A percentile compares a stretch with the other conserved stretches of the same genome.
Conservation (phyloP, 371 early-diverging fungal species). For the Mucor racemosus region DNA sequence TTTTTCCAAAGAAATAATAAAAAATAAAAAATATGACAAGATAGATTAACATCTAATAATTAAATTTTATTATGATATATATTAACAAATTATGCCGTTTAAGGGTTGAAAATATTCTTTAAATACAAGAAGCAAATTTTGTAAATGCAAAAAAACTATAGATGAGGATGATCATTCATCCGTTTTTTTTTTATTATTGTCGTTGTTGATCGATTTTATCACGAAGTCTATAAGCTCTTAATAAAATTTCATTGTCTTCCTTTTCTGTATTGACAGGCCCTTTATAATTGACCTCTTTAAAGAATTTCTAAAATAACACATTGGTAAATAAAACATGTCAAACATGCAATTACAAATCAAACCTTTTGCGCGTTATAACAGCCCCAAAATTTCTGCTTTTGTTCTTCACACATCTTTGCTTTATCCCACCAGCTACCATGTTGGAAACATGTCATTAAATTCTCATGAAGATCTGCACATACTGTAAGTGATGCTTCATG, state of each 20-base stretch:
- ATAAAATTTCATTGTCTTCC: constrained; percentile 34
- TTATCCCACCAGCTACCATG: constrained; percentile 69
- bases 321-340: neutral
- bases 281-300: constrained; percentile 48
- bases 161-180: neutral
- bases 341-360: neutral
- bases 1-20: too few relatives aligned
- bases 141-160: too few relatives aligned
- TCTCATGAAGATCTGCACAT: constrained; percentile 61
- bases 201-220: constrained; percentile 16
- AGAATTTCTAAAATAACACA: constrained; percentile 32
- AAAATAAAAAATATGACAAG: too few relatives aligned
- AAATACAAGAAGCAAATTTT: too few relatives aligned
- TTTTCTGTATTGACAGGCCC: constrained; percentile 43
- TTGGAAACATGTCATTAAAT: constrained; percentile 56
- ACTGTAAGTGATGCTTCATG: constrained; percentile 55
- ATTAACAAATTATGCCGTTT: too few relatives aligned
- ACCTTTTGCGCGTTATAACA: constrained; percentile 61
- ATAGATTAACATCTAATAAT: too few relatives aligned
- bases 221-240: constrained; percentile 25
- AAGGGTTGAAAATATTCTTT: too few relatives aligned
- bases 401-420: constrained; percentile 65
- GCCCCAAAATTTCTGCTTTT: constrained; percentile 57
- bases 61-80: too few relatives aligned
- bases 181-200: neutral